Evolutionary conservation across 495 filamentous ascomycete species (phyloP).

Genomic region (Sordaria brevicollis): DNA sequence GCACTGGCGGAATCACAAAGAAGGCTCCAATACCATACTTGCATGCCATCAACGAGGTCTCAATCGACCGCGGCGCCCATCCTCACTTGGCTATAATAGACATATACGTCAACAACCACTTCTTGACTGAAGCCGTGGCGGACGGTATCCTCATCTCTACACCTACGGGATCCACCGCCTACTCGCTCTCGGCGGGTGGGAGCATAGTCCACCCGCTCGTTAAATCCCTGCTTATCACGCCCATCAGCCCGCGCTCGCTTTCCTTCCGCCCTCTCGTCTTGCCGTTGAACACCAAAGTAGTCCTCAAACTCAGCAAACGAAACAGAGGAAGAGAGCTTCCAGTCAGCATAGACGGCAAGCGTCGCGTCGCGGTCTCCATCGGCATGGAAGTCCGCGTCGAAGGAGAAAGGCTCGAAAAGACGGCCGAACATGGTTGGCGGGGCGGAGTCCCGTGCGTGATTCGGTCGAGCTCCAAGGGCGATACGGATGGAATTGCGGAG

Average conservation of each 20-base stretch:
- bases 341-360: slow-evolving; percentile 78
- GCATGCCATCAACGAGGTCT: slow-evolving; percentile 91
- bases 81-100: slow-evolving; percentile 87
- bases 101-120: slow-evolving; percentile 73
- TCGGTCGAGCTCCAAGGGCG: slow-evolving; percentile 31
- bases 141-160: slow-evolving; percentile 93
- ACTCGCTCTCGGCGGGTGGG: slow-evolving; percentile 85
- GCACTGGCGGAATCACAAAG: not conserved
- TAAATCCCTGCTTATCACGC: slow-evolving; percentile 75
- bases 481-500: slow-evolving; percentile 38
- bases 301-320: slow-evolving; percentile 67
- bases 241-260: slow-evolving; percentile 85
- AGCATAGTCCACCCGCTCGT: slow-evolving; percentile 92
- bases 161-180: slow-evolving; percentile 90
- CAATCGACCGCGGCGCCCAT: slow-evolving; percentile 80
- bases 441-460: slow-evolving; percentile 67
- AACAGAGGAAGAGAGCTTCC: slow-evolving; percentile 78
- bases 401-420: slow-evolving; percentile 62
- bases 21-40: slow-evolving; percentile 30
- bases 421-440: slow-evolving; percentile 35
- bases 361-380: slow-evolving; percentile 57
- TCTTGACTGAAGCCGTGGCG: slow-evolving; percentile 83
- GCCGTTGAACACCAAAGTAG: slow-evolving; percentile 78
- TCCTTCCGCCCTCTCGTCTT: slow-evolving; percentile 87
- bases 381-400: slow-evolving; percentile 85